Conservation (phyloP, 257 asterid species). For the Lithospermum erythrorhizon region DNA sequence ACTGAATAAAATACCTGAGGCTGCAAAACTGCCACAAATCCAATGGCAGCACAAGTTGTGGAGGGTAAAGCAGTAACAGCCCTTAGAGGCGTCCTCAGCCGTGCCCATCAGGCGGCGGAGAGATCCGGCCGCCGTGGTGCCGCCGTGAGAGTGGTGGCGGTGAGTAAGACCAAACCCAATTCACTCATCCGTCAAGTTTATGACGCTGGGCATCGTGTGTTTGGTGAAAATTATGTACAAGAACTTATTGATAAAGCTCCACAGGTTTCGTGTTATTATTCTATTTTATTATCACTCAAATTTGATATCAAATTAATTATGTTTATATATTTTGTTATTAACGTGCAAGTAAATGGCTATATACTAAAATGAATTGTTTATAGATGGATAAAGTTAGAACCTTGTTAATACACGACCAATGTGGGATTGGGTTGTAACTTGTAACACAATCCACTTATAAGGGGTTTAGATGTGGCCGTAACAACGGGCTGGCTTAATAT, state of each 20-base stretch:
- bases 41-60: constrained; percentile 67
- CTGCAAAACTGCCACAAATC: background rate
- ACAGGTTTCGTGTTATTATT: constrained; percentile 29
- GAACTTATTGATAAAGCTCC: constrained; percentile 81
- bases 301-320: too few species aligned
- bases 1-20: too few species aligned
- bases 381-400: too few species aligned
- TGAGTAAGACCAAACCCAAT: constrained; percentile 68
- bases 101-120: constrained; percentile 59
- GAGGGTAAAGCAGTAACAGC: constrained; percentile 58
- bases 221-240: constrained; percentile 80
- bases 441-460: too few species aligned
- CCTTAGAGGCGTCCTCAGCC: constrained; percentile 52
- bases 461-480: too few species aligned
- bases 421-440: too few species aligned
- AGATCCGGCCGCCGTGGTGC: constrained; percentile 64
- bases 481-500: too few species aligned
- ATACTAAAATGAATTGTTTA: too few species aligned
- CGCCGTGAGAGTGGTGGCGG: constrained; percentile 75
- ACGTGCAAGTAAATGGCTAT: too few species aligned
- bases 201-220: constrained; percentile 66
- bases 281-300: too few species aligned
- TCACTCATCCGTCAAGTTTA: constrained; percentile 56
- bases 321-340: too few species aligned
- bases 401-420: too few species aligned